A percentile compares a stretch with the other conserved stretches of the same genome.
These are phyloP conservation scores for Sambucus nigra DNA, from an alignment of 129 eudicot species.

Conservation along the genomic window DNA sequence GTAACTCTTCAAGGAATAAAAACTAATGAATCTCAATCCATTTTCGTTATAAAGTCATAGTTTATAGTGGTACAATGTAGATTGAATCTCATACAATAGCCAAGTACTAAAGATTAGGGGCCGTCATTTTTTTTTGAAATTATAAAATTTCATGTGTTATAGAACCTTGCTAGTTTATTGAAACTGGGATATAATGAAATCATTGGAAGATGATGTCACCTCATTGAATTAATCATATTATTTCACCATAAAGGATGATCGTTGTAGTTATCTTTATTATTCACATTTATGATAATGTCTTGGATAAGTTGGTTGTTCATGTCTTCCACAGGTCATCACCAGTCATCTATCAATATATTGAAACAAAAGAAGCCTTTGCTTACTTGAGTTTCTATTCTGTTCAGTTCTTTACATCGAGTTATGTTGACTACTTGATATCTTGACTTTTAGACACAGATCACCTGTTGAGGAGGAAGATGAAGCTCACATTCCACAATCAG, in stretches of 20 bases:
- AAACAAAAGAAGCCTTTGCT: constrained; percentile 1
- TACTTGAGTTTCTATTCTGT: constrained; percentile 1
- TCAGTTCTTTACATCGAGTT: background rate
- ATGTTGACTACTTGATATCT: constrained; percentile 3
- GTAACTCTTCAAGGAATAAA: no score
- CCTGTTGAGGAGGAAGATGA: constrained; percentile 74
- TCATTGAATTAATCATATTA: background rate
- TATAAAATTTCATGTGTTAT: no score
- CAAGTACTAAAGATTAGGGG: no score
- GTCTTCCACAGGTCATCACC: background rate
- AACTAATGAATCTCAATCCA: no score
- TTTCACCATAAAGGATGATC: background rate
- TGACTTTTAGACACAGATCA: constrained; percentile 35
- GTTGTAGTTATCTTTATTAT: background rate
- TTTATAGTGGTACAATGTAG: no score
- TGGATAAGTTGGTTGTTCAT: background rate
- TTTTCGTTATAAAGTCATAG: no score
- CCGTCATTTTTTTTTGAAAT: no score
- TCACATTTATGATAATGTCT: no score
- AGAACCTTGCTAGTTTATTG: background rate
- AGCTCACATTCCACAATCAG: constrained; percentile 51
- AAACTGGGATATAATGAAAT: background rate
- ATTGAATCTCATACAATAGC: no score
- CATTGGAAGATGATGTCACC: background rate
- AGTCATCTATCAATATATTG: background rate